These are phyloP conservation scores for Oleoguttula mirabilis DNA, from an alignment of 495 filamentous ascomycete species.

Conservation along the genomic window DNA sequence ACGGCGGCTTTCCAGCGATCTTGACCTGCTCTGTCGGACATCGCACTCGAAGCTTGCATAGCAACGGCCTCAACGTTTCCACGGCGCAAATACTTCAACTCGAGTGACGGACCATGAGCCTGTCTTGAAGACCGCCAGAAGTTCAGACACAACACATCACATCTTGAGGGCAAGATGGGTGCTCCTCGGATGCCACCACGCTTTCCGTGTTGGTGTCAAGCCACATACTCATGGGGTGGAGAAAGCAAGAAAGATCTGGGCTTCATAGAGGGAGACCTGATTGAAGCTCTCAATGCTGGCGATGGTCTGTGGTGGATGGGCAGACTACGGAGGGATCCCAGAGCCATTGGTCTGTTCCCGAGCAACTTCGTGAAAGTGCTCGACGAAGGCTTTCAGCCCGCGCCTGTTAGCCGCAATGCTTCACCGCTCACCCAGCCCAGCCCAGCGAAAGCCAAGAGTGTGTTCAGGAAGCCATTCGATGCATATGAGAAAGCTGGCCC, in stretches of 20 bases:
- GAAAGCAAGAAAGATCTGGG: constrained; percentile 91
- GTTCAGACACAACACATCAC: too few relatives aligned
- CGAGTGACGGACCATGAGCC: too few relatives aligned
- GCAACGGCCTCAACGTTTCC: too few relatives aligned
- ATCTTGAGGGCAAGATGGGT: too few relatives aligned
- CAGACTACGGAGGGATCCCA: constrained; percentile 68
- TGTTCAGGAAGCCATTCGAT: constrained; percentile 58
- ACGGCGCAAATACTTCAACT: too few relatives aligned
- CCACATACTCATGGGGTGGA: constrained; percentile 93
- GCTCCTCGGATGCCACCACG: constrained; percentile 48
- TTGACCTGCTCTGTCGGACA: too few relatives aligned
- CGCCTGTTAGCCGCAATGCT: constrained; percentile 58
- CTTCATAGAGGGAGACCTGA: constrained; percentile 93
- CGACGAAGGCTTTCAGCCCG: constrained; percentile 60
- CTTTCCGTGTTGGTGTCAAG: constrained; percentile 94
- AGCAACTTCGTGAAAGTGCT: constrained; percentile 95
- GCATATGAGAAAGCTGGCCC: constrained; percentile 42
- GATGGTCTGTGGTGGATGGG: constrained; percentile 99
- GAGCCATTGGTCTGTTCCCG: constrained; percentile 82
- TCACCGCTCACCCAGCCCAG: constrained; percentile 51
- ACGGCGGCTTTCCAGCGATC: too few relatives aligned
- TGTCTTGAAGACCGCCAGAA: too few relatives aligned
- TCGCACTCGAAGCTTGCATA: too few relatives aligned
- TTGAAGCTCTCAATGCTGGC: constrained; percentile 94
- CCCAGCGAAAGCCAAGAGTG: constrained; percentile 45